Percentiles rank a stretch among this genome's conserved stretches.
These are phyloP conservation scores for Paecilomyces niveus DNA, from an alignment of 2,329 filamentous ascomycete species.

Conservation along the genomic window DNA sequence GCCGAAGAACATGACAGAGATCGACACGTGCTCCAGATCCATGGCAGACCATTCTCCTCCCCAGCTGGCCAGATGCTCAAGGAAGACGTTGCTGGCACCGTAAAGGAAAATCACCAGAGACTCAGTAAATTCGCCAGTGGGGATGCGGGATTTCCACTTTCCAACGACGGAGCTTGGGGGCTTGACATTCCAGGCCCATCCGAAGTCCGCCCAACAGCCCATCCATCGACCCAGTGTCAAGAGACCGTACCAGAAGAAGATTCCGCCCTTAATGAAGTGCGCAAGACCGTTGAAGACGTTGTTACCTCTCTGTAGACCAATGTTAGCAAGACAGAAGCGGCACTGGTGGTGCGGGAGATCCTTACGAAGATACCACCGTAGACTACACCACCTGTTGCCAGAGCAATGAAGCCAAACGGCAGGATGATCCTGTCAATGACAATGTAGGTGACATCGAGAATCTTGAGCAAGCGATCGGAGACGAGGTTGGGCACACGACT, in stretches of 20 bases:
- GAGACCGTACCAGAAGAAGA: slow-evolving; percentile 91
- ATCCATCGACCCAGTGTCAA: slow-evolving; percentile 84
- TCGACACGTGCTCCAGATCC: slow-evolving; percentile 87
- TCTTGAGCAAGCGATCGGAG: slow-evolving; percentile 50
- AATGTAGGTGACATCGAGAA: slow-evolving; percentile 56
- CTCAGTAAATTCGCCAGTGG: slow-evolving; percentile 82
- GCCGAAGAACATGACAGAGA: slow-evolving; percentile 88
- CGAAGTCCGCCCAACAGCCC: slow-evolving; percentile 80
- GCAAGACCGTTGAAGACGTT: slow-evolving; percentile 77
- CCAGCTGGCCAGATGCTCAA: slow-evolving; percentile 76
- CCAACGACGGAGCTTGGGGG: slow-evolving; percentile 52
- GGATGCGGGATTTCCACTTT: slow-evolving; percentile 55
- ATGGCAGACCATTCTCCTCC: slow-evolving; percentile 65
- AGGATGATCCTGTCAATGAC: slow-evolving; percentile 70
- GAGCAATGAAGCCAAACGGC: slow-evolving; percentile 65
- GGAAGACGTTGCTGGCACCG: slow-evolving; percentile 80
- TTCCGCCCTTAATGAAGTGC: slow-evolving; percentile 88
- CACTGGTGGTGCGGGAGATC: slow-evolving; percentile 11
- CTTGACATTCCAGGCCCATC: slow-evolving; percentile 92
- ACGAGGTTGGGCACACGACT: slow-evolving; percentile 50
- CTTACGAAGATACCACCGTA: slow-evolving; percentile 81
- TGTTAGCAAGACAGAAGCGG: not conserved
- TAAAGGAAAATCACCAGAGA: slow-evolving; percentile 87
- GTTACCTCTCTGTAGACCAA: slow-evolving; percentile 50
- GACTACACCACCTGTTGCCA: slow-evolving; percentile 66